These are phyloP conservation scores for Leptographium radiaticola DNA, from an alignment of 2,329 filamentous ascomycete genomes.

Conservation along the genomic window DNA sequence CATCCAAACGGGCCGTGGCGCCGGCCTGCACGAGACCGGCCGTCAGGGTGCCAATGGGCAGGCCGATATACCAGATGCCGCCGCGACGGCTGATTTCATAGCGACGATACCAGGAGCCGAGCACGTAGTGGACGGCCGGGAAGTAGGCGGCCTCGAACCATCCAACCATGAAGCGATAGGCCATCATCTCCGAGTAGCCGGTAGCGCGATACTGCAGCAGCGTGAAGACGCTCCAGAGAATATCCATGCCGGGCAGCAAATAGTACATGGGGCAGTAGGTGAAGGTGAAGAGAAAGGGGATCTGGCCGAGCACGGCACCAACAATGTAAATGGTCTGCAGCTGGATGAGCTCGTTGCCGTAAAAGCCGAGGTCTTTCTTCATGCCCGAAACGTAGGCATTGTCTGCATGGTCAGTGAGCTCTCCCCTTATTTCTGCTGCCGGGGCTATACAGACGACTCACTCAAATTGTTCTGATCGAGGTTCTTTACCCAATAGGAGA, in stretches of 20 bases:
- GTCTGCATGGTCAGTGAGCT: not conserved
- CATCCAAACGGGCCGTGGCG: constrained; percentile 25
- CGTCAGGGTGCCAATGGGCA: constrained; percentile 29
- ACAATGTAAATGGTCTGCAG: constrained; percentile 31
- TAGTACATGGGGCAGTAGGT: constrained; percentile 23
- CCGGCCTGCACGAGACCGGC: constrained; percentile 28
- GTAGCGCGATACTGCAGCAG: constrained; percentile 34
- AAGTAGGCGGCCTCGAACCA: constrained; percentile 39
- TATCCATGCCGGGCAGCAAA: constrained; percentile 18
- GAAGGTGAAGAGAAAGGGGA: constrained; percentile 18
- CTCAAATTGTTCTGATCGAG: constrained; percentile 24
- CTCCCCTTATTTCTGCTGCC: not conserved
- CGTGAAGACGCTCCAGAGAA: constrained; percentile 10
- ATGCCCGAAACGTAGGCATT: constrained; percentile 36
- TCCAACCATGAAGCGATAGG: constrained; percentile 40
- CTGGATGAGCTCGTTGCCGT: constrained; percentile 29
- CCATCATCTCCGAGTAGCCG: constrained; percentile 25
- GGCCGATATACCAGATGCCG: constrained; percentile 47
- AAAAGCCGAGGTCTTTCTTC: constrained; percentile 29
- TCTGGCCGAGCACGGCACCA: constrained; percentile 23
- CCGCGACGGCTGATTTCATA: constrained; percentile 47
- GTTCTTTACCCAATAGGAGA: constrained; percentile 44
- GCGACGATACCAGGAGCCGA: constrained; percentile 44
- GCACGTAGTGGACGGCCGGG: constrained; percentile 35
- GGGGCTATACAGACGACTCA: constrained; percentile 19